Base-by-base conservation (phyloP, 139 green algal genomes). In the Protoeuglena noctilucae region DNA sequence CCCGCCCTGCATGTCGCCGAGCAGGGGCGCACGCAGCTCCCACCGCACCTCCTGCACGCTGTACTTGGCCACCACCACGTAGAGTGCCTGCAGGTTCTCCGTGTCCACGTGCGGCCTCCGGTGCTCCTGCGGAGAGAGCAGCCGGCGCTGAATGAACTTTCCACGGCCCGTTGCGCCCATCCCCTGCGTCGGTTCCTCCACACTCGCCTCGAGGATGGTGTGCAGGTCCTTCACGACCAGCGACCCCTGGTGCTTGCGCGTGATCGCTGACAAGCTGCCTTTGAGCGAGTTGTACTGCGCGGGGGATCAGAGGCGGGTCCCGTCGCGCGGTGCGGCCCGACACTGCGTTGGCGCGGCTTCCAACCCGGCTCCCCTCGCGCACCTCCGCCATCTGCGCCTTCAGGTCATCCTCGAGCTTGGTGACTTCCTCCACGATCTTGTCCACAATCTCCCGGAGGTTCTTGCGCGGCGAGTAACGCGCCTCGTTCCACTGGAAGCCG, bases 331-430 rank as follows among this genome's bases (percentile, higher is more conserved):
- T n/a, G n/a, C n/a, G n/a, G n/a, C n/a, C n/a, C n/a, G n/a, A n/a
- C n/a, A n/a, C n/a, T n/a, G n/a, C n/a, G n/a, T n/a, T n/a, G n/a
- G n/a, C n/a, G n/a, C n/a, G n/a, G n/a, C n/a, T n/a, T n/a, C n/a
- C n/a, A n/a, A n/a, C n/a, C n/a, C n/a, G n/a, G n/a, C n/a, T n/a
- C n/a, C n/a, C n/a, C n/a, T n/a, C n/a, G n/a, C n/a, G n/a, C n/a
- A 52, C 21, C 14, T 52, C 34, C 34, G 34, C 7, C 34, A 43
- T 43, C 34, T 12, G 16, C 55, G 92, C 83, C 83, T 97, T 98
- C n/a, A 98, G 69, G 54, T 95, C 91, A 50, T 97, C 91, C 48
- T 98, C 91, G 25, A 97, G 68, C 52, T 83, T 84, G 19, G 62
- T 57, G 7, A 96, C 63, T 9, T 69, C 79, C 40, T 97, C 89